These are phyloP conservation scores for Vitis hybrid DNA, from an alignment of 177 flowering plant species.

Conservation along the genomic window DNA sequence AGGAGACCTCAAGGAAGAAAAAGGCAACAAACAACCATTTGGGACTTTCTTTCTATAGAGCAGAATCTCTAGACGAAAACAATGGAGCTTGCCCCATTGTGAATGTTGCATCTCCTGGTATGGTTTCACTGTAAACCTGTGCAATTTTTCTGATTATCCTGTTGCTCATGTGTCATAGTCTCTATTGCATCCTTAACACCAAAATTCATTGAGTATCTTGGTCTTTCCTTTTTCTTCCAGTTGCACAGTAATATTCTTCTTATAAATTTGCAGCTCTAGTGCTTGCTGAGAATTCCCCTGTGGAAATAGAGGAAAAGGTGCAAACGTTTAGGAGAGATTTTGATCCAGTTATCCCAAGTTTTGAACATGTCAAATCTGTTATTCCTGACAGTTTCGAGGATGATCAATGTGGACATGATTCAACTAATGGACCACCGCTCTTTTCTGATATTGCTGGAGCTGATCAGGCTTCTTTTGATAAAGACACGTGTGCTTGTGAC, in stretches of 20 bases:
- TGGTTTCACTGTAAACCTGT: background rate
- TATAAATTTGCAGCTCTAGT: slow-evolving; percentile 28
- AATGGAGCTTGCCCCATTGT: slow-evolving; percentile 7
- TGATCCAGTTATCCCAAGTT: slow-evolving; percentile 21
- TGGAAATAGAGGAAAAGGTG: slow-evolving; percentile 16
- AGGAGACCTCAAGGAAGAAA: slow-evolving; percentile 44
- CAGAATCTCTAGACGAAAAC: slow-evolving; percentile 20
- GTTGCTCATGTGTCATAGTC: background rate
- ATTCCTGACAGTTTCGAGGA: slow-evolving; percentile 53
- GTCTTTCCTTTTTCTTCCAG: background rate
- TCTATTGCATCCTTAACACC: slow-evolving; percentile 1
- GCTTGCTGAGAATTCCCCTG: slow-evolving; percentile 16
- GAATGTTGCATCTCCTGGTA: slow-evolving; percentile 37
- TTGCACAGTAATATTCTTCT: slow-evolving; percentile 12
- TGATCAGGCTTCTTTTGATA: slow-evolving; percentile 17
- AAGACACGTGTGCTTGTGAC: slow-evolving; percentile 6
- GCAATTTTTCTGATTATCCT: background rate
- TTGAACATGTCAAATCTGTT: slow-evolving; percentile 26
- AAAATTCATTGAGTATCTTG: background rate
- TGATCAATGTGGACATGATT: slow-evolving; percentile 17
- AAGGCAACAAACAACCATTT: slow-evolving; percentile 21
- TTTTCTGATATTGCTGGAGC: slow-evolving; percentile 23
- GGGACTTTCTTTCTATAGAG: slow-evolving; percentile 8
- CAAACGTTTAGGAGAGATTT: slow-evolving; percentile 7
- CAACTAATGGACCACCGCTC: slow-evolving; percentile 2